phyloP scores from a whole-genome alignment of 1,284 basidiomycete species.

The Ganoderma sinense region DNA sequence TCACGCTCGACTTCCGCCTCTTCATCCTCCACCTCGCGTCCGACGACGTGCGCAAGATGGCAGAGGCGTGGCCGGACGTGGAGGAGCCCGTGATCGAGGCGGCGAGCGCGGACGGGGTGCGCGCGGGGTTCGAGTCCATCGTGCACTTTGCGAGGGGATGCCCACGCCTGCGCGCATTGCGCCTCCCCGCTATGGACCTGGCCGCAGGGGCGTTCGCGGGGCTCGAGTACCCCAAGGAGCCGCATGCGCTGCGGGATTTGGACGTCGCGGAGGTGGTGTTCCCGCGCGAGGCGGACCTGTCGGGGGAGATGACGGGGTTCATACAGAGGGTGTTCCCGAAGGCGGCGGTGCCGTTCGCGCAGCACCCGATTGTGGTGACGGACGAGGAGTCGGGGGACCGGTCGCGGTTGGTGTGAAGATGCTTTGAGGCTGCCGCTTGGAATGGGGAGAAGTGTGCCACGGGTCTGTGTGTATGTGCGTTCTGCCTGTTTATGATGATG shows the following conservation, averaged over 20 bases:
- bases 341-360: neutral
- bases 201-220: neutral
- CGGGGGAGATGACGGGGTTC: constrained; percentile 4
- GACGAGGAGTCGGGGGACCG: constrained; percentile 11
- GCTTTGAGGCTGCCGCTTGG: no score
- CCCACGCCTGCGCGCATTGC: constrained; percentile 2
- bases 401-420: neutral
- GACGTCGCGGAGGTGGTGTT: constrained; percentile 12
- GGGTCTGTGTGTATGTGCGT: no score
- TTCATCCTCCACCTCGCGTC: neutral
- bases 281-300: constrained; percentile 5
- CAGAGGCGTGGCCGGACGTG: constrained; percentile 9
- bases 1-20: neutral
- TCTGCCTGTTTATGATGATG: no score
- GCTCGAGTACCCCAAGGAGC: neutral
- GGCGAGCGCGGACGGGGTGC: neutral
- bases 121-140: constrained; percentile 12
- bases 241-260: constrained; percentile 1
- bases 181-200: constrained; percentile 14
- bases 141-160: constrained; percentile 11
- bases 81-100: constrained; percentile 2
- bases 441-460: no score
- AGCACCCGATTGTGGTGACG: constrained; percentile 4
- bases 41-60: neutral
- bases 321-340: constrained; percentile 6